A percentile compares a stretch with the other conserved stretches of the same genome.
Conservation (phyloP, 306 rosid species). For the Arachis hypogaea region DNA sequence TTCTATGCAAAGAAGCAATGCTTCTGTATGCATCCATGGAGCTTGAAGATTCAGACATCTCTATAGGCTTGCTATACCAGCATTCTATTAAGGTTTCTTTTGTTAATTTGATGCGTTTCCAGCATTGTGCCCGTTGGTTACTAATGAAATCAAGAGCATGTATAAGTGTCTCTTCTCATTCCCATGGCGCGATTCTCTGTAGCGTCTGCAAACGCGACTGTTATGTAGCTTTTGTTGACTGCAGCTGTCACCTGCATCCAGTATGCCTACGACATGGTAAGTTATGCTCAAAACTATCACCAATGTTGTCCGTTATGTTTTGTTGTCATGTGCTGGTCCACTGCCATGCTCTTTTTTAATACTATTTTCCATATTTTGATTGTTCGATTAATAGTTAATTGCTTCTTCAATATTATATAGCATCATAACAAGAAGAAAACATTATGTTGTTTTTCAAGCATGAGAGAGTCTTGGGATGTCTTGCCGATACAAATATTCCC, state of each 20-base stretch:
- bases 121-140: slow-evolving; percentile 86
- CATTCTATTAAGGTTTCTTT: slow-evolving; percentile 62
- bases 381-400: slow-evolving; percentile 1
- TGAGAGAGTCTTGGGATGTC: slow-evolving; percentile 6
- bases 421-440: slow-evolving; percentile 19
- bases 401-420: slow-evolving; percentile 18
- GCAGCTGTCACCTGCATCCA: slow-evolving; percentile 76
- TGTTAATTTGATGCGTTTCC: slow-evolving; percentile 83
- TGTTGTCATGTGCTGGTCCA: slow-evolving; percentile 25
- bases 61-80: slow-evolving; percentile 58
- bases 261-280: slow-evolving; percentile 96
- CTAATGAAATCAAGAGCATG: slow-evolving; percentile 71
- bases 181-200: slow-evolving; percentile 80
- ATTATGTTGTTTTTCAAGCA: slow-evolving; percentile 24
- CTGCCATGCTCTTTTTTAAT: slow-evolving; percentile 9
- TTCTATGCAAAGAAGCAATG: slow-evolving; percentile 94
- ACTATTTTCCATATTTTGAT: slow-evolving; percentile 22
- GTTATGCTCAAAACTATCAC: slow-evolving; percentile 32
- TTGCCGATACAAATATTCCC: slow-evolving; percentile 4
- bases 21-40: slow-evolving; percentile 64
- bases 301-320: slow-evolving; percentile 22
- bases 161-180: slow-evolving; percentile 54
- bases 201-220: slow-evolving; percentile 94
- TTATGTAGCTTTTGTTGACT: slow-evolving; percentile 72
- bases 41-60: slow-evolving; percentile 69